Base-by-base conservation (phyloP, 2,329 filamentous ascomycete species). In the Cladophialophora exuberans region DNA sequence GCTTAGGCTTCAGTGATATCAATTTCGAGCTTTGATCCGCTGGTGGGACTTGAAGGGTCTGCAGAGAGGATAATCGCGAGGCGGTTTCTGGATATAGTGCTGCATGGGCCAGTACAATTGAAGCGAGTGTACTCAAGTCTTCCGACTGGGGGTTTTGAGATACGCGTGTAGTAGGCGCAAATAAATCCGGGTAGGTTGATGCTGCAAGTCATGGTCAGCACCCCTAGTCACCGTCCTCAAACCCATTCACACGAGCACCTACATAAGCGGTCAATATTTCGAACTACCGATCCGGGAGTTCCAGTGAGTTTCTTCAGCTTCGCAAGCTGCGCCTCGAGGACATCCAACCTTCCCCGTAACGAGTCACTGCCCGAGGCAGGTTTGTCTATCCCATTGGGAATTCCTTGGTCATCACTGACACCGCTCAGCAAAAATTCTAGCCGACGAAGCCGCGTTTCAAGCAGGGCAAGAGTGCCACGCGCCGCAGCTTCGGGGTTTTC, bases 51-150 rank as follows among this genome's bases (percentile, higher is more conserved):
- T 73, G 74, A 1, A 78, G 67, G 55, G 78, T 76, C 48, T 77
- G 72, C 10, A 79, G 66, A 0, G 76, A 77, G n/a, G 73, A 73
- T 1, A 79, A 70, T 2, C 75, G 71, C 1, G 76, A 77, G 4
- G 75, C 71, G 4, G 76, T 78, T 62, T 76, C 73, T 13, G 75
- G 74, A 59, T 74, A 78, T 4, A 74, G 67, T 11, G 74, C 67
- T 6, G 75, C 74, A 57, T 76, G 75, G 13, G 75, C 71, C 15
- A 76, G 67, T 41, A 79, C 70, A 31, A 61, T 62, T 18, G 69
- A 65, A 1, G 71, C 60, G 1, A 67, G 54, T 11, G 69, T 67
- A 18, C 69, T 64, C 59, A 70, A 63, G 25, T 62, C 59, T 52
- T 60, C 48, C 1, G 53, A 48, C 25, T 49, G 51, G 10, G 52